These are phyloP conservation scores for Phaffomyces thermotolerans DNA, from an alignment of 805 yeast species.

Conservation along the genomic window DNA sequence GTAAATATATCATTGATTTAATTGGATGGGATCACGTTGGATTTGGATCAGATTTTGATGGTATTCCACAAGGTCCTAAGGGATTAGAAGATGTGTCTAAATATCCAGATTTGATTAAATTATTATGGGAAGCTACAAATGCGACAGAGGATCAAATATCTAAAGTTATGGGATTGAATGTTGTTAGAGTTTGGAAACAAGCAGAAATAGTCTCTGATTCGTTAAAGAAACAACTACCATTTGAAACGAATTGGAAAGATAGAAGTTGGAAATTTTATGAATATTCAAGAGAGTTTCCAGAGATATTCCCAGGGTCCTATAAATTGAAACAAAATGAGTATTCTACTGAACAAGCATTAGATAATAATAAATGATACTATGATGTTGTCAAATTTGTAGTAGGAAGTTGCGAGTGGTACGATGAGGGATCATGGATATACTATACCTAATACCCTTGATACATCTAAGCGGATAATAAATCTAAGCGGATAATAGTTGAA, in stretches of 20 bases:
- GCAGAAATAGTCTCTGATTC: constrained; percentile 27
- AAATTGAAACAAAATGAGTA: background rate
- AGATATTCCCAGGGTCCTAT: constrained; percentile 29
- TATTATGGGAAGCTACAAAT: constrained; percentile 25
- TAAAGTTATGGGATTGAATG: constrained; percentile 39
- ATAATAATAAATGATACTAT: background rate
- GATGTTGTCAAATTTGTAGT: no score
- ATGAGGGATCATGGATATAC: no score
- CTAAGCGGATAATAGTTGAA: no score
- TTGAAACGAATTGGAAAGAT: constrained; percentile 35
- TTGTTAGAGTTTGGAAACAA: constrained; percentile 40
- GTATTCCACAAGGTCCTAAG: constrained; percentile 39
- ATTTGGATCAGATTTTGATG: constrained; percentile 47
- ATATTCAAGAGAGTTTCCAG: constrained; percentile 30
- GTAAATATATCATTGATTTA: constrained; percentile 33
- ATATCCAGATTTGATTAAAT: constrained; percentile 41
- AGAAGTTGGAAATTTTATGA: constrained; percentile 36
- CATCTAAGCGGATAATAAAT: no score
- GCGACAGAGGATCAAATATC: constrained; percentile 40
- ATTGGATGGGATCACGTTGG: constrained; percentile 49
- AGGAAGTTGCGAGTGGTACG: no score
- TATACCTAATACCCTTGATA: no score
- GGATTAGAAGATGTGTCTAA: constrained; percentile 52
- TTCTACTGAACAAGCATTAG: background rate
- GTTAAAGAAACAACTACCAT: constrained; percentile 20